A percentile compares a stretch with the other conserved stretches of the same genome.
These are phyloP conservation scores for Heliamphora pulchella DNA, from an alignment of 179 eudicot genomes.

Conservation along the genomic window DNA sequence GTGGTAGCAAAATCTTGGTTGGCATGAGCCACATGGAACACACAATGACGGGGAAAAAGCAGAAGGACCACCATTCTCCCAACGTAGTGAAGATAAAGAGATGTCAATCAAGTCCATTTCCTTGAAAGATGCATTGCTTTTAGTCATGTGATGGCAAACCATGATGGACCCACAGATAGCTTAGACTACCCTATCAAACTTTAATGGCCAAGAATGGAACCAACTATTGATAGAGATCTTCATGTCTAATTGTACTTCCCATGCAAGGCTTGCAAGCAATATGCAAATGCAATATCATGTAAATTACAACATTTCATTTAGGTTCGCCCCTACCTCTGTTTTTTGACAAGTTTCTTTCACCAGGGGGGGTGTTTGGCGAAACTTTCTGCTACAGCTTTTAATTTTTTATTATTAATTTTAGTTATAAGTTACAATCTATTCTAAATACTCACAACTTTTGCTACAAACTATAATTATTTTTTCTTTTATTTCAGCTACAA, in stretches of 20 bases:
- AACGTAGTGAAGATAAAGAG: conserved; percentile 1
- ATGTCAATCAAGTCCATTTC: conserved; percentile 16
- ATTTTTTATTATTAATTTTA: no score
- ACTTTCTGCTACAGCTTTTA: no score
- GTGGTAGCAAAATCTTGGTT: conserved; percentile 23
- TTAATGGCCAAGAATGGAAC: conserved; percentile 13
- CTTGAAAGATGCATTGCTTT: conserved; percentile 25
- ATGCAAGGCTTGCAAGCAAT: conserved; percentile 5
- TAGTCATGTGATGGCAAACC: conserved; percentile 20
- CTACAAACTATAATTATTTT: no score
- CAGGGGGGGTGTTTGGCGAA: not conserved
- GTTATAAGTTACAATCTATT: no score
- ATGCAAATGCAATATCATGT: not conserved
- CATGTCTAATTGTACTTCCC: not conserved
- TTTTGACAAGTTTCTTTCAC: not conserved
- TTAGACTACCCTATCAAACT: conserved; percentile 13
- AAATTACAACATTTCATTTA: not conserved
- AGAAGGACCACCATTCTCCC: conserved; percentile 20
- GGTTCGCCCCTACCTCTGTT: not conserved
- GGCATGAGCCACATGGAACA: conserved; percentile 16
- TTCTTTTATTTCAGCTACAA: no score
- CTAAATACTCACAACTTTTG: no score
- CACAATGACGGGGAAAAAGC: conserved; percentile 10
- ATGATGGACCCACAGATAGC: conserved; percentile 17
- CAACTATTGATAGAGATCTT: not conserved